Evolutionary conservation across 257 asterid species (phyloP), one percentile per base, ranked within the genome.

Genomic region (Capsicum rhomboideum): DNA sequence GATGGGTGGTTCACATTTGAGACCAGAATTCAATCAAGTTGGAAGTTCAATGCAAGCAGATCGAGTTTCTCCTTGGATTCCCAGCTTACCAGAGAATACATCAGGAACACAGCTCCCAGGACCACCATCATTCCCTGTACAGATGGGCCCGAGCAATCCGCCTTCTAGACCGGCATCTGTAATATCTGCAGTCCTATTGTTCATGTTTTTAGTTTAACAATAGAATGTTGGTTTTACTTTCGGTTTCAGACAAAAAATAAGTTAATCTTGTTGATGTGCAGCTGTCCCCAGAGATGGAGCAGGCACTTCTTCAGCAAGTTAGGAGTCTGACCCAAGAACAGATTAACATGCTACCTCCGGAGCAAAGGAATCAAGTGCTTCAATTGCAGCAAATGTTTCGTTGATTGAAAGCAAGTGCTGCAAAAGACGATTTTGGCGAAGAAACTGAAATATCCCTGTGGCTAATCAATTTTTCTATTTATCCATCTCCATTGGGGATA

Each of bases 371-470:
- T 89, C 98, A 97, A 92, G 91, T 95, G 82, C 89, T 97, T 84
- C 97, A 95, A 90, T 86, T 97, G 94, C 99, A 93, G 89, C 97
- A 95, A 87, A 92, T 92, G 93, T 93, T 97, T 83, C 96, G 98
- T 14, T 97, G 89, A 67, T 92, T 89, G 91, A 79, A 71, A 34
- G 8, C 37, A 29, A 68, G 82, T 75, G 61, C 46, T 50, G 82
- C 82, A 77, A 17, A 77, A 4, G 44, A 50, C 26, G 37, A 54
- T 28, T 50, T 29, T 75, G 63, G 63, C 21, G 23, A 46, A 46
- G 59, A 74, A 74, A 50, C 12, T 77, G 17, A 31, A 50, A 49
- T 26, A 14, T 8, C 28, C 58, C 10, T 10, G 21, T 77, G 82
- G 46, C 81, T 75, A 8, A 50, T 26, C 4, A 10, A 26, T 17